These are phyloP conservation scores for Stereocaulon alpinum DNA, from an alignment of 495 filamentous ascomycete species.

Conservation along the genomic window DNA sequence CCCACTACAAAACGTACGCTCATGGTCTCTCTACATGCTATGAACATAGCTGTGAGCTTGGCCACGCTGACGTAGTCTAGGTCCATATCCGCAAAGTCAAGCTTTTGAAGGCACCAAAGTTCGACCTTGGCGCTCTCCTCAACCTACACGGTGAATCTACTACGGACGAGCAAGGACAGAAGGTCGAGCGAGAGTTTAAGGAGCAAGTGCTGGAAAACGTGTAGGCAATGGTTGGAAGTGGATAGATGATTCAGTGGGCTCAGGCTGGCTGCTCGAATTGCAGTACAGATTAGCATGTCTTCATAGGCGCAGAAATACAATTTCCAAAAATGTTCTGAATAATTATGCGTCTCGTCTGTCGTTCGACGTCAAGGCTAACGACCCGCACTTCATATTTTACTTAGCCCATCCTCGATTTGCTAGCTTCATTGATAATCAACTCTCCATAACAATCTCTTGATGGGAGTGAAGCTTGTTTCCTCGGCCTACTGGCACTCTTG, in stretches of 20 bases:
- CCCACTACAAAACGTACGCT: conserved; percentile 90
- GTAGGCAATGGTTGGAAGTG: conserved; percentile 38
- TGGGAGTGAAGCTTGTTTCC: too few relatives aligned
- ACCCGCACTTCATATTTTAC: too few relatives aligned
- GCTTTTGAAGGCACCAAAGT: conserved; percentile 95
- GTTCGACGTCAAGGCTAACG: conserved; percentile 25
- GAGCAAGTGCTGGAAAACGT: conserved; percentile 87
- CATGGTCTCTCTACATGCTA: background rate
- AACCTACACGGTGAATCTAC: conserved; percentile 92
- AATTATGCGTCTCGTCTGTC: conserved; percentile 26
- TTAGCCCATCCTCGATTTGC: too few relatives aligned
- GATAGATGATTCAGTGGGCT: background rate
- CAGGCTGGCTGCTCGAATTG: background rate
- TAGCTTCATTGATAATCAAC: too few relatives aligned
- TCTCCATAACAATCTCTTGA: too few relatives aligned
- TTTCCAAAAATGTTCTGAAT: background rate
- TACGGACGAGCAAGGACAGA: conserved; percentile 93
- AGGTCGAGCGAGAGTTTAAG: conserved; percentile 99
- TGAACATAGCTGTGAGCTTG: background rate
- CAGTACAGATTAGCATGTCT: conserved; percentile 4
- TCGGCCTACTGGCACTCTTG: too few relatives aligned
- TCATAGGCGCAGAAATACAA: conserved; percentile 1
- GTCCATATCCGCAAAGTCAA: conserved; percentile 99
- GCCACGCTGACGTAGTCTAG: conserved; percentile 42
- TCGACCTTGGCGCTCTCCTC: conserved; percentile 93